Conservation (phyloP, 2,329 filamentous ascomycete genomes). For the Cladobotryum mycophilum region DNA sequence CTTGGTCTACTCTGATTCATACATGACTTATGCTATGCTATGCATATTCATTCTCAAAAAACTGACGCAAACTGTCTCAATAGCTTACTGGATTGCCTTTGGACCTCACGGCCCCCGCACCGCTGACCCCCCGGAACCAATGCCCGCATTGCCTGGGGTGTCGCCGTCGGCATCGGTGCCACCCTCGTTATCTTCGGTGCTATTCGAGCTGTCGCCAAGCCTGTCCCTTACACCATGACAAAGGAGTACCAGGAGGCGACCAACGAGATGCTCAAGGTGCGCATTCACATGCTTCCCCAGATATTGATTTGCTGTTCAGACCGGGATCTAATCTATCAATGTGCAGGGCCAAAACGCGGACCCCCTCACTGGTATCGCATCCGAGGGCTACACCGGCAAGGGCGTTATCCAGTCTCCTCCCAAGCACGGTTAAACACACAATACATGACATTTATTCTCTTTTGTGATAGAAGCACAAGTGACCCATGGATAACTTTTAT, state of each 20-base stretch:
- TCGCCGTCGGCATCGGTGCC: conserved; percentile 58
- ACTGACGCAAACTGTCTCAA: conserved; percentile 36
- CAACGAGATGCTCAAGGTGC: conserved; percentile 89
- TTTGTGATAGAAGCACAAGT: conserved; percentile 30
- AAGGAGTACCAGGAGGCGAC: conserved; percentile 94
- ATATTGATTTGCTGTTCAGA: not conserved
- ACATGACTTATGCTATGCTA: not conserved
- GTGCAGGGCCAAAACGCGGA: conserved; percentile 76
- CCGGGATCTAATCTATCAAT: not conserved
- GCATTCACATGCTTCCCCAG: conserved; percentile 3
- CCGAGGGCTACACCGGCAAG: conserved; percentile 70
- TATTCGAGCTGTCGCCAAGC: conserved; percentile 66
- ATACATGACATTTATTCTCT: conserved; percentile 23
- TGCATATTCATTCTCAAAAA: conserved; percentile 11
- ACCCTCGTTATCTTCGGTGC: conserved; percentile 65
- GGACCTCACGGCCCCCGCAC: conserved; percentile 92
- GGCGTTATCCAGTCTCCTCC: conserved; percentile 70
- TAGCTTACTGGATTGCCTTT: conserved; percentile 99
- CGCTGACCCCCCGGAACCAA: conserved; percentile 76
- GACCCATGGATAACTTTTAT: conserved; percentile 21
- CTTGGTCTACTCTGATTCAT: no score
- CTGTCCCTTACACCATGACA: conserved; percentile 79
- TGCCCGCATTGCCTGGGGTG: conserved; percentile 71
- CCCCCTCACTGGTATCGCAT: conserved; percentile 77
- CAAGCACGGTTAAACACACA: conserved; percentile 38